These are phyloP conservation scores for Penicillium maclennaniae DNA, from an alignment of 495 filamentous ascomycete species.

Conservation along the genomic window DNA sequence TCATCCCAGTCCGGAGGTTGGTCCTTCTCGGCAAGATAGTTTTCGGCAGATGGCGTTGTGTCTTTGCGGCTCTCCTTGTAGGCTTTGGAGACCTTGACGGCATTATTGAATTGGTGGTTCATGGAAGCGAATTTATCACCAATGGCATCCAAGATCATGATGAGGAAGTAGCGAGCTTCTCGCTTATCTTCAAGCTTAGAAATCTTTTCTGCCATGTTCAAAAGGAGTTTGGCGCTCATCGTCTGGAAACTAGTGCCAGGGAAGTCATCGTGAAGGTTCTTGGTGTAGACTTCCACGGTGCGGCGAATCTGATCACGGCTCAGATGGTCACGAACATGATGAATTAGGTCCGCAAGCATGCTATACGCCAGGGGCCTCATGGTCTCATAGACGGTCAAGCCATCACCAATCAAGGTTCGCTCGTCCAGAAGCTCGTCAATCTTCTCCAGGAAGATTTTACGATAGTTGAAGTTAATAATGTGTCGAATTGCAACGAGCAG, in stretches of 20 bases:
- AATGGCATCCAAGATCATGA: constrained; percentile 96
- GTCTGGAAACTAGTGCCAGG: constrained; percentile 99
- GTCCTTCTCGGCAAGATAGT: constrained; percentile 77
- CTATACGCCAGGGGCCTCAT: constrained; percentile 96
- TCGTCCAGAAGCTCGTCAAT: constrained; percentile 96
- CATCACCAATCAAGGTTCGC: constrained; percentile 89
- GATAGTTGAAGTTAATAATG: constrained; percentile 98
- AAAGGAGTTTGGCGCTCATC: constrained; percentile 94
- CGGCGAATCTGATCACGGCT: constrained; percentile 83
- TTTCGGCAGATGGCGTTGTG: constrained; percentile 58
- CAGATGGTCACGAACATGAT: constrained; percentile 87
- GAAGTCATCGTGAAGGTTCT: constrained; percentile 91
- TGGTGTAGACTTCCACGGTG: constrained; percentile 95
- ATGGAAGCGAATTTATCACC: constrained; percentile 97
- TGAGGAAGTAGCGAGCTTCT: constrained; percentile 90
- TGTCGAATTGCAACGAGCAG: constrained; percentile 93
- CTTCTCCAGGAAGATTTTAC: constrained; percentile 89
- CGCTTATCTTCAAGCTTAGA: constrained; percentile 84
- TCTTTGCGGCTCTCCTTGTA: constrained; percentile 64
- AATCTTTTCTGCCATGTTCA: constrained; percentile 98
- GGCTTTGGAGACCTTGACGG: constrained; percentile 80
- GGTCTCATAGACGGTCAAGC: constrained; percentile 91
- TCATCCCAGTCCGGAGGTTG: constrained; percentile 90
- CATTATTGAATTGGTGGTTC: constrained; percentile 93
- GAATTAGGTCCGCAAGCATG: constrained; percentile 96